Conservation (phyloP, 768 basidiomycete genomes). For the Gloeopeniophorella convolvens region DNA sequence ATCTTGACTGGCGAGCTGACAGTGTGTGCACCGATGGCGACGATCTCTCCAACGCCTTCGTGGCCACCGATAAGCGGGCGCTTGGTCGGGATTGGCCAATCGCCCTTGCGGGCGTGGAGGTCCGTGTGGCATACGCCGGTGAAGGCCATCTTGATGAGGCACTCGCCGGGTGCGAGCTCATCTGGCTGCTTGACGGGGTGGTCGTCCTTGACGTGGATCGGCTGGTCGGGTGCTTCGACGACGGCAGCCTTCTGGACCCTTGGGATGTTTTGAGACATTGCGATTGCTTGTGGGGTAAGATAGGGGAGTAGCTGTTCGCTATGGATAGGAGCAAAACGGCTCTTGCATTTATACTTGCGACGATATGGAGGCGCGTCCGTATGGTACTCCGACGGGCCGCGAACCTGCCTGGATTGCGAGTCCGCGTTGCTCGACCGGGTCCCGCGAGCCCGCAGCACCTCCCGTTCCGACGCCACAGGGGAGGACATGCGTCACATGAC, state of each 20-base stretch:
- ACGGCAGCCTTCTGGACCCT: slow-evolving; percentile 39
- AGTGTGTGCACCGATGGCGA: slow-evolving; percentile 71
- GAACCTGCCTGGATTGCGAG: too few relatives aligned
- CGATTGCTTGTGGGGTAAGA: neutral
- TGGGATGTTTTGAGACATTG: slow-evolving; percentile 30
- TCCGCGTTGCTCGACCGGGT: too few relatives aligned
- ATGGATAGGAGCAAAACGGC: too few relatives aligned
- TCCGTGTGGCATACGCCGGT: slow-evolving; percentile 88
- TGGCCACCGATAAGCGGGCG: slow-evolving; percentile 75
- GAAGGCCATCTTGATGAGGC: slow-evolving; percentile 68
- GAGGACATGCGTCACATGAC: too few relatives aligned
- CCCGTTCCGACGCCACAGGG: too few relatives aligned
- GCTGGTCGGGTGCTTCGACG: slow-evolving; percentile 27
- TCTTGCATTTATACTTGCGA: too few relatives aligned
- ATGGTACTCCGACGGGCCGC: too few relatives aligned
- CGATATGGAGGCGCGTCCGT: too few relatives aligned
- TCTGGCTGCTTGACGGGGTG: slow-evolving; percentile 50
- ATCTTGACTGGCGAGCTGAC: slow-evolving; percentile 53
- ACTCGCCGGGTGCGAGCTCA: slow-evolving; percentile 61
- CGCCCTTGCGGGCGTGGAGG: slow-evolving; percentile 64
- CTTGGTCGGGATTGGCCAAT: slow-evolving; percentile 72
- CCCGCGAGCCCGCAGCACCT: too few relatives aligned
- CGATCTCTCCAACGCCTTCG: slow-evolving; percentile 68
- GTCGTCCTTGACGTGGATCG: slow-evolving; percentile 34
- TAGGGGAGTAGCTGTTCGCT: neutral